phyloP scores from a whole-genome alignment of 2,329 filamentous ascomycete species.

The Alternaria gansuensis region DNA sequence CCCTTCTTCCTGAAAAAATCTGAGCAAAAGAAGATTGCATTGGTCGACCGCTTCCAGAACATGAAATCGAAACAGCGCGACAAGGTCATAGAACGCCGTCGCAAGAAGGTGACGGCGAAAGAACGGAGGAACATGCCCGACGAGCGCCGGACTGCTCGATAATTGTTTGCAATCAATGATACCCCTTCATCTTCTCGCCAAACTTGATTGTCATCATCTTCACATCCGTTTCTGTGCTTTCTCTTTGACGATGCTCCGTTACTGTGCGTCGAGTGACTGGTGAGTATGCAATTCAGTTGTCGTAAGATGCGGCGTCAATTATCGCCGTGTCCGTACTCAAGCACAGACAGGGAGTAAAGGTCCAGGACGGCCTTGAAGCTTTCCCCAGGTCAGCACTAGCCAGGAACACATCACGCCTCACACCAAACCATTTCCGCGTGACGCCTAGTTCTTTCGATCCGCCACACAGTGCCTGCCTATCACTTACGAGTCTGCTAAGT shows the following conservation, averaged over 20 bases:
- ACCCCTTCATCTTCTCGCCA: constrained; percentile 13
- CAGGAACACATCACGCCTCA: constrained; percentile 1
- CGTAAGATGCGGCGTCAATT: constrained; percentile 2
- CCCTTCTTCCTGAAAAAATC: constrained; percentile 93
- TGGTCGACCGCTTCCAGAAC: constrained; percentile 79
- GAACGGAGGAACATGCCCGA: constrained; percentile 73
- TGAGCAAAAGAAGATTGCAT: constrained; percentile 86
- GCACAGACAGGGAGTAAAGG: neutral
- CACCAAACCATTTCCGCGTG: neutral
- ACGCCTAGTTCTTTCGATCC: constrained; percentile 9
- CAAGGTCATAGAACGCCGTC: constrained; percentile 81
- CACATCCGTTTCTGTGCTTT: neutral
- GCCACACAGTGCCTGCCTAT: constrained; percentile 1
- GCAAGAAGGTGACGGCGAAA: constrained; percentile 87
- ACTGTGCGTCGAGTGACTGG: neutral
- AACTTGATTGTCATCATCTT: neutral
- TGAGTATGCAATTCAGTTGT: neutral
- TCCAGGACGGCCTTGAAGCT: neutral
- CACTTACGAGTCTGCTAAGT: neutral
- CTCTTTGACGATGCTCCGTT: accelerated
- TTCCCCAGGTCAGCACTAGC: constrained; percentile 8
- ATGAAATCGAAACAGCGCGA: constrained; percentile 89
- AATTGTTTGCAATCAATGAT: constrained; percentile 6
- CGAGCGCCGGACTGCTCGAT: constrained; percentile 45
- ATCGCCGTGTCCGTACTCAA: neutral